A percentile compares a stretch with the other conserved stretches of the same genome.
Conservation (phyloP, 192 early-diverging fungal species). For the Podochytrium sp. region DNA sequence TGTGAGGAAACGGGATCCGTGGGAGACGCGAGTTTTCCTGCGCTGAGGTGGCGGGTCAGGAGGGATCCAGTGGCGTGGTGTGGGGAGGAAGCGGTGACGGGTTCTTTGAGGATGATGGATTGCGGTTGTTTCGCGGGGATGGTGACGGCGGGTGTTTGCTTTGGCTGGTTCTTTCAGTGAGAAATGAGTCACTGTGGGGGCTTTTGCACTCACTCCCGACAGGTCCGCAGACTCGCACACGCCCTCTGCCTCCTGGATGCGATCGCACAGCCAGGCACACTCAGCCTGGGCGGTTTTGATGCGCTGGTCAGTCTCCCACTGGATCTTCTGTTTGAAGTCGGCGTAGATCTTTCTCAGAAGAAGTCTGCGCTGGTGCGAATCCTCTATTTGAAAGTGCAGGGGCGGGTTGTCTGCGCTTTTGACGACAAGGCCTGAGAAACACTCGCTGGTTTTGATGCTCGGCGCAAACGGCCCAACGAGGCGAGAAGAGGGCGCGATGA, state of each 20-base stretch:
- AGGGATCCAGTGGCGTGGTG: background rate
- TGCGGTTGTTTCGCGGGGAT: background rate
- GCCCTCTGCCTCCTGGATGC: slow-evolving; percentile 3
- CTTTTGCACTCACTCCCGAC: background rate
- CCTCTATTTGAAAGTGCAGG: background rate
- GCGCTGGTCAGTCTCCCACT: background rate
- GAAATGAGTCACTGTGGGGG: background rate
- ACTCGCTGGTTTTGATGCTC: background rate
- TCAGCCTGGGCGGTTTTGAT: slow-evolving; percentile 21
- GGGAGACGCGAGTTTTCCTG: background rate
- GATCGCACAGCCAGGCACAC: slow-evolving; percentile 30
- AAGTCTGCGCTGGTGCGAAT: slow-evolving; percentile 2
- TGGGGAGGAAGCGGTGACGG: background rate
- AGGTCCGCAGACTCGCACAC: slow-evolving; percentile 1
- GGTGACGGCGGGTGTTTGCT: background rate
- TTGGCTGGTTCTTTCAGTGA: background rate
- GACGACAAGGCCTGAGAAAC: background rate
- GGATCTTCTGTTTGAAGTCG: background rate
- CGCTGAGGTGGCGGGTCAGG: background rate
- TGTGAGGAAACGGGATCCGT: background rate
- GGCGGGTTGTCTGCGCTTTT: background rate
- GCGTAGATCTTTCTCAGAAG: background rate
- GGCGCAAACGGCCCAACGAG: background rate
- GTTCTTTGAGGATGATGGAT: background rate
- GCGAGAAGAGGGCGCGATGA: no score